A percentile compares a stretch with the other conserved stretches of the same genome.
Evolutionary conservation across 495 filamentous ascomycete species (phyloP).

Genomic region (Penicillium atrosanguineum): DNA sequence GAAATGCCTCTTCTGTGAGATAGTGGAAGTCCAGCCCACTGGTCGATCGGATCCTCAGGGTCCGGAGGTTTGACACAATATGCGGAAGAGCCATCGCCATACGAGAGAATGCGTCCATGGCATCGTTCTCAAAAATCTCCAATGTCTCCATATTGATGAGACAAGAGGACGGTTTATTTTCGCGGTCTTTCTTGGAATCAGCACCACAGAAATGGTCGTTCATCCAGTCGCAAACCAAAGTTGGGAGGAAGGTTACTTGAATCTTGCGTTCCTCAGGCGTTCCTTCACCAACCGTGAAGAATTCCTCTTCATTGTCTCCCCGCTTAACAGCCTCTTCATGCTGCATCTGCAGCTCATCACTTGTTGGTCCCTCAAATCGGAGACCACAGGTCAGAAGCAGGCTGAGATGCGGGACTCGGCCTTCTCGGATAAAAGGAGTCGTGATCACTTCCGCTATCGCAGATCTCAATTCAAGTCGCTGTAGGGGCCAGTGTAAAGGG

Average conservation of each 20-base stretch:
- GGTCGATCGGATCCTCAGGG: constrained; percentile 22
- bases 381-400: constrained; percentile 19
- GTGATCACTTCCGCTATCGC: constrained; percentile 14
- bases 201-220: constrained; percentile 4
- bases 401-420: constrained; percentile 20
- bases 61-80: constrained; percentile 15
- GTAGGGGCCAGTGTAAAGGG: constrained; percentile 26
- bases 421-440: constrained; percentile 21
- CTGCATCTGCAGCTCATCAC: constrained; percentile 2
- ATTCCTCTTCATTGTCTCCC: constrained; percentile 13
- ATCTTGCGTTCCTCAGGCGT: constrained; percentile 10
- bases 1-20: constrained; percentile 6
- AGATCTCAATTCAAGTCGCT: constrained; percentile 10
- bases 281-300: background rate
- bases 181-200: constrained; percentile 2
- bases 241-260: constrained; percentile 9
- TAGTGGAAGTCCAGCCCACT: constrained; percentile 16
- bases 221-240: constrained; percentile 12
- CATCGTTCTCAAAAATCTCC: constrained; percentile 28
- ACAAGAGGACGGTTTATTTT: constrained; percentile 7
- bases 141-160: constrained; percentile 12
- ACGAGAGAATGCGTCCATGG: constrained; percentile 19
- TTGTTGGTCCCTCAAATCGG: constrained; percentile 25
- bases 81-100: constrained; percentile 24
- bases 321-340: constrained; percentile 11